A percentile compares a stretch with the other conserved stretches of the same genome.
Evolutionary conservation across 1,284 basidiomycete genomes (phyloP).

Genomic region (Heterobasidion annosum): DNA sequence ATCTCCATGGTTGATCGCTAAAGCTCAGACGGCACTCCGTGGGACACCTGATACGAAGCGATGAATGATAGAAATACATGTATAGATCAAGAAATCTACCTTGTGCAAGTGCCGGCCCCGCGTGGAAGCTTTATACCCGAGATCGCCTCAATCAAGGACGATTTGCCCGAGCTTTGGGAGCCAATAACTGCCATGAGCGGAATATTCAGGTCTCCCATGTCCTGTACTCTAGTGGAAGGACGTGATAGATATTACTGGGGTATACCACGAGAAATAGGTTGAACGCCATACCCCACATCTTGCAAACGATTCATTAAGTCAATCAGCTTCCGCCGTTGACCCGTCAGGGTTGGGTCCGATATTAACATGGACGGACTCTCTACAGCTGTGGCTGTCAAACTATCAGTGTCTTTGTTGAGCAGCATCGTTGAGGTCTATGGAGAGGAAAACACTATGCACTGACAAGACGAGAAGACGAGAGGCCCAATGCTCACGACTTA

Average conservation of each 20-base stretch:
- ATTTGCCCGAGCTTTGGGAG: conserved; percentile 66
- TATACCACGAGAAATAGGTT: not conserved
- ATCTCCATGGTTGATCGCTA: conserved; percentile 39
- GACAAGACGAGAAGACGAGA: no score
- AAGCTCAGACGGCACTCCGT: conserved; percentile 59
- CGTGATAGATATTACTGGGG: not conserved
- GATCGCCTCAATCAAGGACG: conserved; percentile 67
- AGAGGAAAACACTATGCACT: no score
- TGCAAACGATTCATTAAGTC: not conserved
- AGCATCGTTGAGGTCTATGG: not conserved
- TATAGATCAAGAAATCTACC: conserved; percentile 20
- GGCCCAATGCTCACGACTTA: no score
- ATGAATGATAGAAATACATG: not conserved
- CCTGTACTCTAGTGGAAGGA: not conserved
- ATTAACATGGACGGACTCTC: not conserved
- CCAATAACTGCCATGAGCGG: conserved; percentile 62
- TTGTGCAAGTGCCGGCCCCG: conserved; percentile 57
- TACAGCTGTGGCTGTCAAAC: not conserved
- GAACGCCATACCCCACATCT: not conserved
- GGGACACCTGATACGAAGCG: conserved; percentile 45
- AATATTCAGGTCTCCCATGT: conserved; percentile 41
- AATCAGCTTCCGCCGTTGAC: not conserved
- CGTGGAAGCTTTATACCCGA: conserved; percentile 63
- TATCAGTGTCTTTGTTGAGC: not conserved
- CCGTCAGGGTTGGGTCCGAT: not conserved